Evolutionary conservation across 2,329 filamentous ascomycete genomes (phyloP), one percentile per base, ranked within the genome.

Genomic region (Trichophyton schoenleinii): DNA sequence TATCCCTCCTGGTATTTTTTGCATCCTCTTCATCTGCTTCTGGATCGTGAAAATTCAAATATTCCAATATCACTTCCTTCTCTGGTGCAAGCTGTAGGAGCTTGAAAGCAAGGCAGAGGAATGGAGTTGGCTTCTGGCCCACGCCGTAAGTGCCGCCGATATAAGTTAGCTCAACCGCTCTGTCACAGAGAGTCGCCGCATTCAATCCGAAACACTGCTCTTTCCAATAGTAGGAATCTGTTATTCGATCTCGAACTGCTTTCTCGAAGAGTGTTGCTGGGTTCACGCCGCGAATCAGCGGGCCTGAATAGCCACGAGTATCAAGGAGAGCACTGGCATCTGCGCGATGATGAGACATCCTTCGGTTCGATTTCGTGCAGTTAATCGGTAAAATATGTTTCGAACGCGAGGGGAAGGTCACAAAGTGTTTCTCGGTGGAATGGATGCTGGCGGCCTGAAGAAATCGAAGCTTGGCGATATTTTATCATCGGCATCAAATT

Each of bases 171-270:
- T 92, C 87, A 28, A 90, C 88, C 0, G 95, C 91, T 66, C 94
- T 89, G 76, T 96, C 89, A 68, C 96, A 87, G 4, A 99, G 74
- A 0, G 84, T 87, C 0, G 85, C 85, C 2, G 83, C 82, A 77
- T 97, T 99, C 66, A 99, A 81, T 48, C 88, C 94, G 75, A 97
- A 99, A 73, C 94, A 96, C 77, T 96, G 91, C 76, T 97, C 94
- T 75, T 96, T 96, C 88, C 91, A 99, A 79, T 96, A 99, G 77
- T 96, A 95, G 60, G 86, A 89, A 71, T 96, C 91, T 67, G 91
- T 85, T 74, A 99, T 96, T 71, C 94, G 91, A 76, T 99, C 94
- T 71, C 89, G 88, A 66, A 96, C 90, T 46, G 91, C 88, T 74
- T 95, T 96, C 75, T 97, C 92, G 81, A 97, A 88, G 63, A 97